A percentile compares a stretch with the other conserved stretches of the same genome.
phyloP scores from a whole-genome alignment of 441 rosid species.

The Euphorbia schlechtendalii region DNA sequence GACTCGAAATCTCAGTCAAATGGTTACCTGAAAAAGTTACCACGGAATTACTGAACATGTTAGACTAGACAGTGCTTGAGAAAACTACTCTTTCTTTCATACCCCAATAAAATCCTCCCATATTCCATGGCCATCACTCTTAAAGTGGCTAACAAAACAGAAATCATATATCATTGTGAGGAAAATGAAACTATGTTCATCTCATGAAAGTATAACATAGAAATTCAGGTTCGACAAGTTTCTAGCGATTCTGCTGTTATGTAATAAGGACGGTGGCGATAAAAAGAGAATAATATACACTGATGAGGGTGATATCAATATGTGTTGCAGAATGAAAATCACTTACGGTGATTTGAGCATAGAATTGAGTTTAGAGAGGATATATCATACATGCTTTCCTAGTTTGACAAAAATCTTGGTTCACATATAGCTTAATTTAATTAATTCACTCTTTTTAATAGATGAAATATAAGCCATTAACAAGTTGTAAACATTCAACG shows the following conservation, averaged over 20 bases:
- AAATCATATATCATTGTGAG: neutral
- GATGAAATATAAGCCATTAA: neutral
- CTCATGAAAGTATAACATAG: neutral
- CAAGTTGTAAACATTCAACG: neutral
- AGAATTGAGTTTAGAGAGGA: neutral
- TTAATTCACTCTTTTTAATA: neutral
- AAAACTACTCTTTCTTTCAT: neutral
- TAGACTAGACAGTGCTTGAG: neutral
- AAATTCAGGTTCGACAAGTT: neutral
- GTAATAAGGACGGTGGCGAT: neutral
- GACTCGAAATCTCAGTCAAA: slow-evolving; percentile 4
- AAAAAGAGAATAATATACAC: neutral
- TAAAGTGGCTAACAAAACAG: neutral
- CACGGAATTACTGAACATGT: neutral
- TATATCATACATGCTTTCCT: neutral
- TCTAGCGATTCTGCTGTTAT: neutral
- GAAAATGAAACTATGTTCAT: neutral
- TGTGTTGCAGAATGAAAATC: too few relatives aligned
- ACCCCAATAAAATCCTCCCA: neutral
- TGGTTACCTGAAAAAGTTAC: neutral
- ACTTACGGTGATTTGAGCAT: neutral
- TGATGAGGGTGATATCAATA: neutral
- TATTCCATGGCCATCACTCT: neutral
- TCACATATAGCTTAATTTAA: too few relatives aligned
- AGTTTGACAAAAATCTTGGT: neutral